Conservation (phyloP, 2,329 filamentous ascomycete species). For the Aspergillus sp. region DNA sequence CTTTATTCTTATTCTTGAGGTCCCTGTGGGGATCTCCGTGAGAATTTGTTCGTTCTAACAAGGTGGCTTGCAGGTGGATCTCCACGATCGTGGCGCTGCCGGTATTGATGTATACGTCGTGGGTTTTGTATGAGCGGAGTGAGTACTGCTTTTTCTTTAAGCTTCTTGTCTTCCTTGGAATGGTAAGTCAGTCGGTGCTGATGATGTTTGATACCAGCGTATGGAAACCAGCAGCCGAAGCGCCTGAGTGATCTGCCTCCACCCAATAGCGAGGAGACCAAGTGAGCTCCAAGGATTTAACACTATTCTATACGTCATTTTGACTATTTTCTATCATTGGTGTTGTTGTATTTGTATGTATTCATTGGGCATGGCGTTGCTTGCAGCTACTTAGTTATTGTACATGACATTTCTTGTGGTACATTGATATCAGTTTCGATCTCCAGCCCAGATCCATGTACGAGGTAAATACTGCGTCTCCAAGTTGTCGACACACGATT, state of each 20-base stretch:
- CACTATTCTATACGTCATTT: background rate
- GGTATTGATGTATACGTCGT: slow-evolving; percentile 34
- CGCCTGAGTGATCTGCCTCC: slow-evolving; percentile 3
- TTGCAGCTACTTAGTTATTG: background rate
- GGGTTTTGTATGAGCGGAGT: slow-evolving; percentile 34
- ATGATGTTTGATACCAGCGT: slow-evolving; percentile 20
- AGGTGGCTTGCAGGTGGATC: slow-evolving; percentile 26
- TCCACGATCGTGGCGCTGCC: slow-evolving; percentile 34
- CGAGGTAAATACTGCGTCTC: background rate
- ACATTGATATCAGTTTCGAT: background rate
- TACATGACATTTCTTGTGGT: background rate
- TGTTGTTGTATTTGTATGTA: background rate
- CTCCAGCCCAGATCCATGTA: background rate
- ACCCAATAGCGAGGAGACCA: background rate
- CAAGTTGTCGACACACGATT: too few species aligned
- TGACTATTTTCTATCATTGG: background rate
- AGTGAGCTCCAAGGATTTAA: background rate
- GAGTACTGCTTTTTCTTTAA: slow-evolving; percentile 12
- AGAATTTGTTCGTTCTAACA: background rate
- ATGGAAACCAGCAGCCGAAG: slow-evolving; percentile 24
- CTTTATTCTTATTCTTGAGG: too few species aligned
- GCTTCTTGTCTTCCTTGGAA: background rate
- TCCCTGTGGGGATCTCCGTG: background rate
- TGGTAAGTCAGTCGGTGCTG: background rate
- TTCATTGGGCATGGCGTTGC: background rate